Evolutionary conservation across 2,329 filamentous ascomycete species (phyloP), one percentile per base, ranked within the genome.

Genomic region (Colletotrichum karsti): DNA sequence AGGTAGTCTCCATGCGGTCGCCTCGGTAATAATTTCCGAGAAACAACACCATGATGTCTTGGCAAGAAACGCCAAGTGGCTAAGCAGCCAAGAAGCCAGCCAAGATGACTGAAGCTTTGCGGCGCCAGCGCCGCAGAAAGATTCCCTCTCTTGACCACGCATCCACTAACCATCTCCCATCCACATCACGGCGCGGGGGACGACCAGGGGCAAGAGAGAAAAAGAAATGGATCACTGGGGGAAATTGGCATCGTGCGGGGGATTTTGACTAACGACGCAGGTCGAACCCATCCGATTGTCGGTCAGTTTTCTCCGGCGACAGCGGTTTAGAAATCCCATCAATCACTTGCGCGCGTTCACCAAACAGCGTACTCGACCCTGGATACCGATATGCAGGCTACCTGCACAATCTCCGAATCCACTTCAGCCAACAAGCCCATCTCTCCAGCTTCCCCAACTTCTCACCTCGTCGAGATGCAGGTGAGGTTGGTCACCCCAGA

Each of bases 341-440:
- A 67, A 67, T 67, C 64, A 67, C 1, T 20, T 4, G 22, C 37
- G 37, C 37, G 44, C 44, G 37, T 54, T 18, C 26, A 39, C 7
- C 24, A 48, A 15, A 63, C 28, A 22, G 53, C 39, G 44, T 60
- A 18, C 24, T 57, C 13, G 20, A 64, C 60, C 59, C 59, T 22
- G 15, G 53, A 28, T 46, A 18, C 30, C 53, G 7, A 54, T 50
- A 58, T 67, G 64, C 64, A 50, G 64, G 51, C 59, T 28, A 46
- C 18, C 44, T 57, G 53, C 53, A 67, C 64, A 67, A 64, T 67
- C 64, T 58, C 64, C 64, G 60, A 67, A 58, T 48, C 46, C 64
- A 30, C 59, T 35, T 64, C 44, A 30, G 53, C 64, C 58, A 44
- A 33, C 26, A 22, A 28, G 37, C 53, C 56, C 20, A 12, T 26